Evolutionary conservation across 441 rosid genomes (phyloP).

Genomic region (Raphanus hybrid): DNA sequence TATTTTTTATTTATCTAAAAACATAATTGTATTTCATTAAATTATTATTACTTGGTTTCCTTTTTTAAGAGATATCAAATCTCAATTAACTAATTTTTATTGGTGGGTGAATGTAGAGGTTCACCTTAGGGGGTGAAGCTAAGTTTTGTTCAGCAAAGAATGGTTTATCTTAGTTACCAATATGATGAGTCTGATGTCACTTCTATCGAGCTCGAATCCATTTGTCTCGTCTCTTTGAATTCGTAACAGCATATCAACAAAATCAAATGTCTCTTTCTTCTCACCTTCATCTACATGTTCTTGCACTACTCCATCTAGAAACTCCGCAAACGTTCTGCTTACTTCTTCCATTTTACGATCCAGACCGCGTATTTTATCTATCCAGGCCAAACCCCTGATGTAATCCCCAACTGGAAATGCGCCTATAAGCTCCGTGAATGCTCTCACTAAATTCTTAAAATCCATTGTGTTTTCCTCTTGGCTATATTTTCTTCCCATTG

Average conservation of each 20-base stretch:
- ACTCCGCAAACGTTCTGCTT: not conserved
- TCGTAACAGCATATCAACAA: constrained; percentile 13
- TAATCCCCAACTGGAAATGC: constrained; percentile 3
- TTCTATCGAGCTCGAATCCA: constrained; percentile 13
- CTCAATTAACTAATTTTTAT: too few species aligned
- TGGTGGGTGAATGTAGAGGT: too few species aligned
- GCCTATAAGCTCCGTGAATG: not conserved
- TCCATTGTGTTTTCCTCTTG: not conserved
- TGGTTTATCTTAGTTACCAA: not conserved
- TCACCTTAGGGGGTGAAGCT: too few species aligned
- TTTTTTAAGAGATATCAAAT: too few species aligned
- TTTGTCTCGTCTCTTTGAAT: constrained; percentile 11
- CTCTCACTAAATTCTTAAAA: not conserved
- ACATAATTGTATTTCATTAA: too few species aligned
- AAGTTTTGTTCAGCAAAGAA: too few species aligned
- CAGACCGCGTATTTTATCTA: constrained; percentile 9
- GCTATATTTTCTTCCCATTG: constrained; percentile 41
- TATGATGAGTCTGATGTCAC: constrained; percentile 7
- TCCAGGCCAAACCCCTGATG: constrained; percentile 18
- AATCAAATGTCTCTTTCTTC: not conserved
- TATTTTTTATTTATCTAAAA: too few species aligned
- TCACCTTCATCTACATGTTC: constrained; percentile 18
- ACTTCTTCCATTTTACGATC: not conserved
- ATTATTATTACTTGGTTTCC: too few species aligned
- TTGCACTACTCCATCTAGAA: constrained; percentile 10